These are phyloP conservation scores for Limonium bicolor DNA, from an alignment of 148 eudicot genomes.

Conservation along the genomic window DNA sequence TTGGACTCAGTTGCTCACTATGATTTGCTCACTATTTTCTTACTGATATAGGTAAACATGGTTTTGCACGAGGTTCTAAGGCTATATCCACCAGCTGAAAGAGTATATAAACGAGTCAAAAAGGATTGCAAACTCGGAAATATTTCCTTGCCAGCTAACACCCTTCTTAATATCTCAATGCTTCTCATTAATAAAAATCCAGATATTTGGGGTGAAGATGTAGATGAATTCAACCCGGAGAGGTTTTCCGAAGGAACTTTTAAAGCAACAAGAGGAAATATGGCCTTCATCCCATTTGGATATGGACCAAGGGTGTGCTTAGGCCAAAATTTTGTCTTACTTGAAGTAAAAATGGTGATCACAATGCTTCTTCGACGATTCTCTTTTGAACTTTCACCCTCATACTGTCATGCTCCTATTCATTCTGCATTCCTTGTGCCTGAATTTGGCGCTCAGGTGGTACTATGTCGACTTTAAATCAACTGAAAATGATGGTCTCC, in stretches of 20 bases:
- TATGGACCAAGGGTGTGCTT: constrained; percentile 22
- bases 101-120: constrained; percentile 11
- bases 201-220: constrained; percentile 20
- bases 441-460: not conserved
- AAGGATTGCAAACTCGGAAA: constrained; percentile 15
- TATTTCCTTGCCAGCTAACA: constrained; percentile 10
- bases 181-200: constrained; percentile 13
- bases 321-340: constrained; percentile 22
- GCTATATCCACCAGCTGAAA: constrained; percentile 17
- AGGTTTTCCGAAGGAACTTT: constrained; percentile 19
- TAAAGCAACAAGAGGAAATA: constrained; percentile 14
- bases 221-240: constrained; percentile 16
- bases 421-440: not conserved
- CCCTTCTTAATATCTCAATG: constrained; percentile 16
- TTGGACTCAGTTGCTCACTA: not conserved
- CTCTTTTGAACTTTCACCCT: not conserved
- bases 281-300: constrained; percentile 16
- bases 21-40: not conserved
- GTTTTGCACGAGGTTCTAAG: constrained; percentile 22
- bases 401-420: not conserved
- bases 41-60: constrained; percentile 19
- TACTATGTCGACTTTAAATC: not conserved
- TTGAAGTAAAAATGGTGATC: constrained; percentile 11
- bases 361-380: not conserved
- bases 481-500: too few relatives aligned